A percentile compares a stretch with the other conserved stretches of the same genome.
phyloP scores from a whole-genome alignment of 495 filamentous ascomycete genomes.

The Achaetomiella virescens region DNA sequence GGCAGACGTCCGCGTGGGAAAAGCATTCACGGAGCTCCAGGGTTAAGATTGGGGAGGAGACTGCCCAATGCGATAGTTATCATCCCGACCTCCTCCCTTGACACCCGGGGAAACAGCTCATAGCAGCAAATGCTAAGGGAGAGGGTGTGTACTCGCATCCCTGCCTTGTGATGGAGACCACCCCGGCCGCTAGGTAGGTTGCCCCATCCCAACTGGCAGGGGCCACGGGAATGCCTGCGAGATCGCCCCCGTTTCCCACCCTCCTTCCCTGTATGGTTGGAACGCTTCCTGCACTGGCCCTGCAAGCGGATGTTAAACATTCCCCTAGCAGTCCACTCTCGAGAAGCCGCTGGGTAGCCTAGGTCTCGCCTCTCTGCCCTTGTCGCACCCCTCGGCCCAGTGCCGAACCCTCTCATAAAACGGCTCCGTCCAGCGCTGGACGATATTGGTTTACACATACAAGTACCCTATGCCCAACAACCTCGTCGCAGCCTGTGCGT shows the following conservation, averaged over 20 bases:
- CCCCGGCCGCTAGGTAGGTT: slow-evolving; percentile 11
- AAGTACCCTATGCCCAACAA: slow-evolving; percentile 46
- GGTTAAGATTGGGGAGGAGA: slow-evolving; percentile 2
- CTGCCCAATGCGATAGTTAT: not conserved
- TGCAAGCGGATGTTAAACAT: slow-evolving; percentile 39
- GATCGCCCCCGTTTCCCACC: slow-evolving; percentile 43
- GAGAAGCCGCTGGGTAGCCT: slow-evolving; percentile 38
- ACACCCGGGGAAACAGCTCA: slow-evolving; percentile 11
- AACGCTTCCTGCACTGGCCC: slow-evolving; percentile 38
- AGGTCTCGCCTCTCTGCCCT: slow-evolving; percentile 34
- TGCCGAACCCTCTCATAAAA: slow-evolving; percentile 48
- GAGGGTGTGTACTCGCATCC: slow-evolving; percentile 10
- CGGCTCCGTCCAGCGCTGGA: slow-evolving; percentile 40
- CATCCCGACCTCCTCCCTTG: not conserved
- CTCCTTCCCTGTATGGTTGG: slow-evolving; percentile 52
- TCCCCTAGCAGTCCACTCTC: slow-evolving; percentile 34
- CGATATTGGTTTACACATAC: slow-evolving; percentile 41
- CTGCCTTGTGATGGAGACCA: slow-evolving; percentile 13
- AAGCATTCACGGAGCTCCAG: not conserved
- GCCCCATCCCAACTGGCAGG: slow-evolving; percentile 31
- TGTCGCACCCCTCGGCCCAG: slow-evolving; percentile 38
- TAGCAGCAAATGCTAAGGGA: slow-evolving; percentile 20
- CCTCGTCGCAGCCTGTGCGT: slow-evolving; percentile 35
- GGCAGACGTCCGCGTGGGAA: not conserved
- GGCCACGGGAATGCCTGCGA: slow-evolving; percentile 30